Conservation (phyloP, 805 yeast genomes). For the Lipomyces yamanashiensis region DNA sequence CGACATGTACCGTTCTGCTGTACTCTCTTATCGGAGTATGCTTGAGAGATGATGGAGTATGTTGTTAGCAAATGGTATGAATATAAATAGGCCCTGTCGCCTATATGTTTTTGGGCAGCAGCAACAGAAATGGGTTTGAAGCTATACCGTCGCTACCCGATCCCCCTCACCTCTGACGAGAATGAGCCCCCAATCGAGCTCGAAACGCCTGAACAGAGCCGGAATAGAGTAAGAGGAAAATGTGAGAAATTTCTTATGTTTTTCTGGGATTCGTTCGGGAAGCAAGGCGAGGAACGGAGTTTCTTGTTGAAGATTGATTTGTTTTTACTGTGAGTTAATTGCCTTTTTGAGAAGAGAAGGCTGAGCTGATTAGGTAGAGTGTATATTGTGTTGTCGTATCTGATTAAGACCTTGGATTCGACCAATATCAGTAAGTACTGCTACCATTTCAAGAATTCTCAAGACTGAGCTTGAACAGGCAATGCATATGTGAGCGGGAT, state of each 20-base stretch:
- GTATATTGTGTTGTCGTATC: background rate
- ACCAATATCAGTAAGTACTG: slow-evolving; percentile 49
- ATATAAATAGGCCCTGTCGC: too few relatives aligned
- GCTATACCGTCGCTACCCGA: background rate
- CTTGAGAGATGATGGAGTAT: too few relatives aligned
- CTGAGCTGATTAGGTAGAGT: background rate
- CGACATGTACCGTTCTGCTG: too few relatives aligned
- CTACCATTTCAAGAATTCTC: background rate
- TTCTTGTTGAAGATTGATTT: slow-evolving; percentile 10
- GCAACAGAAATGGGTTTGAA: background rate
- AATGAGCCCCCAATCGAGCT: background rate
- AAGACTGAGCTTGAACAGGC: slow-evolving; percentile 43
- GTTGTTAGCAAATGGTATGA: too few relatives aligned
- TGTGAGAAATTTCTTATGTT: background rate
- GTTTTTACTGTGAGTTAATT: slow-evolving; percentile 15
- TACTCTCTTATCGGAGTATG: too few relatives aligned
- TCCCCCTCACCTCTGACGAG: background rate
- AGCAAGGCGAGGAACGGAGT: slow-evolving; percentile 5
- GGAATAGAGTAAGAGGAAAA: too few relatives aligned
- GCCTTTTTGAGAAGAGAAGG: too few relatives aligned
- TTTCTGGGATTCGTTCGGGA: slow-evolving; percentile 11
- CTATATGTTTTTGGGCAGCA: background rate
- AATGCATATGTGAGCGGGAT: slow-evolving; percentile 73
- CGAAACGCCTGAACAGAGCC: too few relatives aligned
- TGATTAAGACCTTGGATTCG: background rate